Evolutionary conservation across 2,329 filamentous ascomycete genomes (phyloP).

Genomic region (Hymenoscyphus linearis): DNA sequence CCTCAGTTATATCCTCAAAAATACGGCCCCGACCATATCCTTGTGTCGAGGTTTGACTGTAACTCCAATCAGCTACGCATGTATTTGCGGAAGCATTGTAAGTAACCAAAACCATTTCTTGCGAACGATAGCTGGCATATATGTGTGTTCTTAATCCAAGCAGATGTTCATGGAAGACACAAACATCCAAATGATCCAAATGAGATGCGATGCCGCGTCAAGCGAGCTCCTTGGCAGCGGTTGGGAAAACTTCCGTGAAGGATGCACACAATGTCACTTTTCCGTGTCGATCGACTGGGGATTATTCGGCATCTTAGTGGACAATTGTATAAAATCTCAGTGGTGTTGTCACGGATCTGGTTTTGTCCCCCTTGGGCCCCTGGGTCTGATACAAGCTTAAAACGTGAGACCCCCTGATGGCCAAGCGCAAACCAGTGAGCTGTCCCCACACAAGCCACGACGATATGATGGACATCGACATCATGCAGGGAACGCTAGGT

Average conservation of each 20-base stretch:
- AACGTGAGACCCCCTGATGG: neutral
- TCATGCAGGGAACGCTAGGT: too few species aligned
- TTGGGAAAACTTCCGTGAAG: neutral
- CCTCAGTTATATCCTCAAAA: too few species aligned
- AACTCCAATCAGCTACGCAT: too few species aligned
- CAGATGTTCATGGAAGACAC: neutral
- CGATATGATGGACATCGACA: neutral
- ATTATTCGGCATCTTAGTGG: neutral
- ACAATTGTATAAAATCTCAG: neutral
- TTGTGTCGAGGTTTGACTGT: too few species aligned
- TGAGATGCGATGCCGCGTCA: conserved; percentile 6
- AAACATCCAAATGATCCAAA: neutral
- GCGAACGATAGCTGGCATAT: neutral
- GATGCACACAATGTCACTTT: neutral
- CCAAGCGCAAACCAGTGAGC: conserved; percentile 1
- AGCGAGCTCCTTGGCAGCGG: conserved; percentile 6
- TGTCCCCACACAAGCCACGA: neutral
- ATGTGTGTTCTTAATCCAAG: neutral
- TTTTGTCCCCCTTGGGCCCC: conserved; percentile 7
- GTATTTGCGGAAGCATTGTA: too few species aligned
- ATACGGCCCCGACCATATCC: too few species aligned
- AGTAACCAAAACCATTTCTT: neutral
- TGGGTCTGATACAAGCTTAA: neutral
- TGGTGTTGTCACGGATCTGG: conserved; percentile 13
- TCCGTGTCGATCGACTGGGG: neutral